phyloP scores from a whole-genome alignment of 371 early-diverging fungal species.

The Paraphysoderma sedebokerense region DNA sequence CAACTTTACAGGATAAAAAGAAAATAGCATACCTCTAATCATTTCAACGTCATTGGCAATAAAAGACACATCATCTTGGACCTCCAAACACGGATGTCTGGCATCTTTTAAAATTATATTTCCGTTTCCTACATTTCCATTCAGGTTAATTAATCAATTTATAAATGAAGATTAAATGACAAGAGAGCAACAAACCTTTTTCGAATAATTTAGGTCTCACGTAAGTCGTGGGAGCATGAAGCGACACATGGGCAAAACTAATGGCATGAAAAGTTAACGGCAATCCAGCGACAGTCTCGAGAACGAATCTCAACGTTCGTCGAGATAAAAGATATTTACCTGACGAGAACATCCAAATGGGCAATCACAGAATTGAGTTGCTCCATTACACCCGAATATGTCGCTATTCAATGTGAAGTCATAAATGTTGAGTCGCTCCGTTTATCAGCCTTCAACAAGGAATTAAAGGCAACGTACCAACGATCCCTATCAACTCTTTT shows the following conservation, averaged over 20 bases:
- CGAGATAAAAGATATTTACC: too few relatives aligned
- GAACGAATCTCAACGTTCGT: too few relatives aligned
- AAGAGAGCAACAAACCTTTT: constrained; percentile 14
- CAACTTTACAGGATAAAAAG: too few relatives aligned
- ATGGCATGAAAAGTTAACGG: too few relatives aligned
- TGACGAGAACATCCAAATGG: constrained; percentile 65
- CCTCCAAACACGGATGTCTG: constrained; percentile 94
- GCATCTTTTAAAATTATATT: too few relatives aligned
- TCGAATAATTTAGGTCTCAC: constrained; percentile 51
- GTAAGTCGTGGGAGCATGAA: constrained; percentile 67
- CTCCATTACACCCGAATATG: constrained; percentile 68
- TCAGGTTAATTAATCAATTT: too few relatives aligned
- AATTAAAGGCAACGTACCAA: constrained; percentile 20
- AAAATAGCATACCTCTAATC: constrained; percentile 38
- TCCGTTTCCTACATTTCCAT: too few relatives aligned
- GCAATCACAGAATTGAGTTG: constrained; percentile 51
- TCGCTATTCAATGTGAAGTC: too few relatives aligned
- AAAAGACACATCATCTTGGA: constrained; percentile 76
- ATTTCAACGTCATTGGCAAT: constrained; percentile 84
- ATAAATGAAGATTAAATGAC: too few relatives aligned
- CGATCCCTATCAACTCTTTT: constrained; percentile 65
- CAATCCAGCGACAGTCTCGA: too few relatives aligned
- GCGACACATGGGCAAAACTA: constrained; percentile 75
- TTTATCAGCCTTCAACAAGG: too few relatives aligned
- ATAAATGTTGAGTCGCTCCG: too few relatives aligned